These are phyloP conservation scores for Sugiyamaella smithiae DNA, from an alignment of 805 yeast genomes.

Conservation along the genomic window DNA sequence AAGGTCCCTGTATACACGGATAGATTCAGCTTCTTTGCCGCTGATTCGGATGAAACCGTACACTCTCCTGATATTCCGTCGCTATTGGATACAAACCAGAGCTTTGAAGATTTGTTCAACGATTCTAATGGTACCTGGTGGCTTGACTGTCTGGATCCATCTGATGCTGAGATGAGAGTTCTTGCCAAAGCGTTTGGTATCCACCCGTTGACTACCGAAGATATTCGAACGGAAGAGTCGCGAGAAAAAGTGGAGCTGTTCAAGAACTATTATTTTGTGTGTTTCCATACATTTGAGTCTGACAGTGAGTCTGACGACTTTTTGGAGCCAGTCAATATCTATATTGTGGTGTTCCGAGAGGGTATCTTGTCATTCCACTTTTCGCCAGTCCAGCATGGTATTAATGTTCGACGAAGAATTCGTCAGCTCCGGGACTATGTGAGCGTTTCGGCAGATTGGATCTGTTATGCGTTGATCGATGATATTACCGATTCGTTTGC, in stretches of 20 bases:
- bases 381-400: conserved; percentile 55
- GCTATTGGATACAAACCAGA: conserved; percentile 54
- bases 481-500: conserved; percentile 66
- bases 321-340: conserved; percentile 58
- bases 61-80: conserved; percentile 88
- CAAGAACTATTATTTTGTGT: conserved; percentile 85
- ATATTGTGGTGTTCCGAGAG: conserved; percentile 58
- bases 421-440: conserved; percentile 62
- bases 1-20: conserved; percentile 41
- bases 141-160: conserved; percentile 92
- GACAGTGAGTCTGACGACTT: conserved; percentile 81
- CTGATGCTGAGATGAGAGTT: conserved; percentile 91
- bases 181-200: conserved; percentile 91
- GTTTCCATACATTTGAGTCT: conserved; percentile 94
- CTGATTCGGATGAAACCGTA: conserved; percentile 79
- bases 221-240: conserved; percentile 92
- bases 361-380: conserved; percentile 62
- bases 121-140: conserved; percentile 86
- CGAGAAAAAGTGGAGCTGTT: conserved; percentile 96
- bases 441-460: conserved; percentile 60
- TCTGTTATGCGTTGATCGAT: conserved; percentile 63
- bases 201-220: conserved; percentile 97
- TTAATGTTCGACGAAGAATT: conserved; percentile 60
- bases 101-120: conserved; percentile 66
- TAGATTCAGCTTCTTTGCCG: conserved; percentile 77